Evolutionary conservation across 2,329 filamentous ascomycete species (phyloP).

Genomic region (Exophiala bonariae): DNA sequence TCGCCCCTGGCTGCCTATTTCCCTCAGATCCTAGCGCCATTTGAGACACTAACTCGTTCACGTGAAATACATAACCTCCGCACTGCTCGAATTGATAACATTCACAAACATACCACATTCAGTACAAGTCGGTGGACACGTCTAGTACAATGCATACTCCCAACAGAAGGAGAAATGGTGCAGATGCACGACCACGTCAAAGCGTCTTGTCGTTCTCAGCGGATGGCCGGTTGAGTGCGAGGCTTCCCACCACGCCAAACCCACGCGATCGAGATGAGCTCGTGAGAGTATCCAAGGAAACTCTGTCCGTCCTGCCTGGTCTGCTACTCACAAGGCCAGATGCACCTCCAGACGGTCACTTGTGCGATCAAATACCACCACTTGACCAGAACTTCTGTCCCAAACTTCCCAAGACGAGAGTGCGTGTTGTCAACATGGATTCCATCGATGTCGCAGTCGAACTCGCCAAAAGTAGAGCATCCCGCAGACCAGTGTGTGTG

Average conservation of each 20-base stretch:
- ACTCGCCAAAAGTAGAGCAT: conserved; percentile 32
- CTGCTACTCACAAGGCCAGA: conserved; percentile 49
- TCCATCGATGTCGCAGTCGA: conserved; percentile 57
- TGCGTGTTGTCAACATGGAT: conserved; percentile 59
- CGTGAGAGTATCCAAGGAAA: conserved; percentile 49
- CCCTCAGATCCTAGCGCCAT: too few relatives aligned
- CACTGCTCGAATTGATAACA: too few relatives aligned
- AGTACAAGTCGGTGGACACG: too few relatives aligned
- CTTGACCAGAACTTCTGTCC: conserved; percentile 48
- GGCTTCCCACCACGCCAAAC: conserved; percentile 5
- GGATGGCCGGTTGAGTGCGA: conserved; percentile 1
- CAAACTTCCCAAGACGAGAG: conserved; percentile 31
- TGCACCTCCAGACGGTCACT: conserved; percentile 39
- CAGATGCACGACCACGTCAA: conserved; percentile 1
- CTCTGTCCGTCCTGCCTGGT: conserved; percentile 46
- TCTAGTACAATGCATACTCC: too few relatives aligned
- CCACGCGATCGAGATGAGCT: conserved; percentile 31
- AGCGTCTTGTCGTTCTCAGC: conserved; percentile 3
- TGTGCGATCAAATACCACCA: conserved; percentile 37
- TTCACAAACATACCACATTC: too few relatives aligned
- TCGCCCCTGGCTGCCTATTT: too few relatives aligned
- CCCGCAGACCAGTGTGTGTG: conserved; percentile 51
- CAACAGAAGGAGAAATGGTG: too few relatives aligned
- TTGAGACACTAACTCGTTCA: too few relatives aligned
- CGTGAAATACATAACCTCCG: too few relatives aligned